Percentiles rank a stretch among this genome's conserved stretches.
Evolutionary conservation across 2,329 filamentous ascomycete genomes (phyloP).

Genomic region (Microascus cirrosus): DNA sequence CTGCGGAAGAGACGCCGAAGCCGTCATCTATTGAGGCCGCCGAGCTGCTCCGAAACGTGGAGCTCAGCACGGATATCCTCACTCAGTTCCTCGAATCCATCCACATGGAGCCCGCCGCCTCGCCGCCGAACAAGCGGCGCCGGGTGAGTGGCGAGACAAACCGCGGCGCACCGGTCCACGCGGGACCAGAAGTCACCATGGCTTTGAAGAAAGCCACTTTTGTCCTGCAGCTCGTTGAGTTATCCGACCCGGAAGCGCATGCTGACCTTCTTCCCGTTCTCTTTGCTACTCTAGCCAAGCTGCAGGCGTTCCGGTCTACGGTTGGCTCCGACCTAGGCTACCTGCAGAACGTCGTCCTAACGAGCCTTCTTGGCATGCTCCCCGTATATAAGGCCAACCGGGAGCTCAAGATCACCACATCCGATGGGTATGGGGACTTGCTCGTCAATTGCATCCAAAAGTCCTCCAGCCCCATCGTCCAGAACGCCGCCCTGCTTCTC

Average conservation of each 20-base stretch:
- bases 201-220: constrained; percentile 71
- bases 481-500: constrained; percentile 80
- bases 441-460: constrained; percentile 91
- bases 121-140: constrained; percentile 67
- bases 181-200: constrained; percentile 53
- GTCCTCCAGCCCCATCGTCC: constrained; percentile 83
- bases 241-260: constrained; percentile 63
- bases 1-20: constrained; percentile 18
- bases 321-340: constrained; percentile 83
- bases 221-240: constrained; percentile 79
- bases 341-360: constrained; percentile 73
- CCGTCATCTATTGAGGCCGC: constrained; percentile 41
- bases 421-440: constrained; percentile 75
- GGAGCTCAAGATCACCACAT: constrained; percentile 58
- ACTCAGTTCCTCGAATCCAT: constrained; percentile 62
- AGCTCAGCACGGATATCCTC: constrained; percentile 64
- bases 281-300: constrained; percentile 75
- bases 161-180: constrained; percentile 45
- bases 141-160: constrained; percentile 63
- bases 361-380: constrained; percentile 74
- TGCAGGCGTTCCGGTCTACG: constrained; percentile 74
- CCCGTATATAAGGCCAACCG: constrained; percentile 57
- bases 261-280: constrained; percentile 66
- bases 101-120: constrained; percentile 60
- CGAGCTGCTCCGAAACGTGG: constrained; percentile 61